Conservation (phyloP, 192 early-diverging fungal genomes). For the Dissophora ornata region DNA sequence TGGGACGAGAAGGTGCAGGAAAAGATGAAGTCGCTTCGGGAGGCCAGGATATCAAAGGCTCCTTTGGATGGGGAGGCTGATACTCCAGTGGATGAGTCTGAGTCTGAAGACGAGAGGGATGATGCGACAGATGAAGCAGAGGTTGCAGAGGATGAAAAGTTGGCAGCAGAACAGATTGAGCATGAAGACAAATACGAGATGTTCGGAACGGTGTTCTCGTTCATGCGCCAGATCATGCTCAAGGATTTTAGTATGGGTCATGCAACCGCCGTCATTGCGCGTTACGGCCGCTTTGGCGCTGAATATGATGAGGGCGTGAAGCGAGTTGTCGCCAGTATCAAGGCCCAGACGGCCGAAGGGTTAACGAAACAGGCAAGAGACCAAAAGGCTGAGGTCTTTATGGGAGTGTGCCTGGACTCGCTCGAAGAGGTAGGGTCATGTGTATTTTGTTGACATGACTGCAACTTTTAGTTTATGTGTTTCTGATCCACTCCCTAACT, state of each 20-base stretch:
- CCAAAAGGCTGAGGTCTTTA: slow-evolving; percentile 39
- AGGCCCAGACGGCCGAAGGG: slow-evolving; percentile 38
- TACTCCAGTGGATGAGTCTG: no score
- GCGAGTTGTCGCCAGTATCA: slow-evolving; percentile 53
- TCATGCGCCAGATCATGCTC: slow-evolving; percentile 56
- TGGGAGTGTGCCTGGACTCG: slow-evolving; percentile 48
- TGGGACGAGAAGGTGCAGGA: slow-evolving; percentile 35
- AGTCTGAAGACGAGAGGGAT: slow-evolving; percentile 1
- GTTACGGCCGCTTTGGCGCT: slow-evolving; percentile 50
- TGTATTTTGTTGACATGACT: no score
- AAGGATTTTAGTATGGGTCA: slow-evolving; percentile 56
- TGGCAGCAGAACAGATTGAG: slow-evolving; percentile 25
- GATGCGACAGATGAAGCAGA: slow-evolving; percentile 17
- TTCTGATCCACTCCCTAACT: not conserved
- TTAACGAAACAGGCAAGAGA: slow-evolving; percentile 6
- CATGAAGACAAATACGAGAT: slow-evolving; percentile 53
- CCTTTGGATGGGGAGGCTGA: not conserved
- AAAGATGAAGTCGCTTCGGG: slow-evolving; percentile 9
- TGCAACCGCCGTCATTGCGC: slow-evolving; percentile 36
- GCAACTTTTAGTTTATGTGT: not conserved
- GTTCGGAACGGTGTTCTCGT: slow-evolving; percentile 52
- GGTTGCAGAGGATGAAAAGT: slow-evolving; percentile 23
- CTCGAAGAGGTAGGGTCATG: slow-evolving; percentile 52
- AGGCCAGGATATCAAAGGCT: slow-evolving; percentile 19
- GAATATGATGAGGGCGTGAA: slow-evolving; percentile 62